Conservation (phyloP, 1,284 basidiomycete species). For the Grifola frondosa region DNA sequence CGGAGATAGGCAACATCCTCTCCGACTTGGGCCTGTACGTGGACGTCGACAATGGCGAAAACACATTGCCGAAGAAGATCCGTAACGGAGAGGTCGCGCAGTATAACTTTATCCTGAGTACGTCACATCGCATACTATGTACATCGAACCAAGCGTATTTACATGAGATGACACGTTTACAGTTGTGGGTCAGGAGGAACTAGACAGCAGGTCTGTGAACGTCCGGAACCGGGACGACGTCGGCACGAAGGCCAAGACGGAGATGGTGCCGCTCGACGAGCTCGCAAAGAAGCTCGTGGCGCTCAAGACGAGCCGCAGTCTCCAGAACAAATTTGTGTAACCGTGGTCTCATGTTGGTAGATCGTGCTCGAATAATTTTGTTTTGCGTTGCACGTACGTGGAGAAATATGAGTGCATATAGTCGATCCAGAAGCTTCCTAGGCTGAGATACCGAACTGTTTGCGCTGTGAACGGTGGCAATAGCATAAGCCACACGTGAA, state of each 20-base stretch:
- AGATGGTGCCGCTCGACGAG: conserved; percentile 68
- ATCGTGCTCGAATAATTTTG: background rate
- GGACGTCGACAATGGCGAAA: conserved; percentile 90
- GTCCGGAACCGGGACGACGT: conserved; percentile 93
- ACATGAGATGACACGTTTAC: conserved; percentile 1
- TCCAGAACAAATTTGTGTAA: conserved; percentile 54
- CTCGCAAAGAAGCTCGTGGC: conserved; percentile 61
- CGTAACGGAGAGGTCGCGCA: conserved; percentile 90
- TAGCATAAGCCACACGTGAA: background rate
- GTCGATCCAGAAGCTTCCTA: background rate
- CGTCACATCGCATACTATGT: conserved; percentile 29
- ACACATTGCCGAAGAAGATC: conserved; percentile 97
- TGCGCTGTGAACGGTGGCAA: conserved; percentile 40
- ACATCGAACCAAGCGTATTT: background rate
- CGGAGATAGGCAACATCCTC: conserved; percentile 73
- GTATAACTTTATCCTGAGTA: conserved; percentile 97
- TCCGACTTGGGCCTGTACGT: conserved; percentile 77
- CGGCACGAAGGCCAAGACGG: conserved; percentile 74
- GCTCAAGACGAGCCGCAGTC: conserved; percentile 61
- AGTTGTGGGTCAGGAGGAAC: conserved; percentile 96
- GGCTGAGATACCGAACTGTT: no score
- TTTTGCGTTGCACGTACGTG: conserved; percentile 1
- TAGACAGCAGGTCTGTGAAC: conserved; percentile 85
- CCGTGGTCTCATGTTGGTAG: background rate
- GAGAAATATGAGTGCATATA: background rate